phyloP scores from a whole-genome alignment of 106 monocot genomes.

The Apostasia ramifera region DNA sequence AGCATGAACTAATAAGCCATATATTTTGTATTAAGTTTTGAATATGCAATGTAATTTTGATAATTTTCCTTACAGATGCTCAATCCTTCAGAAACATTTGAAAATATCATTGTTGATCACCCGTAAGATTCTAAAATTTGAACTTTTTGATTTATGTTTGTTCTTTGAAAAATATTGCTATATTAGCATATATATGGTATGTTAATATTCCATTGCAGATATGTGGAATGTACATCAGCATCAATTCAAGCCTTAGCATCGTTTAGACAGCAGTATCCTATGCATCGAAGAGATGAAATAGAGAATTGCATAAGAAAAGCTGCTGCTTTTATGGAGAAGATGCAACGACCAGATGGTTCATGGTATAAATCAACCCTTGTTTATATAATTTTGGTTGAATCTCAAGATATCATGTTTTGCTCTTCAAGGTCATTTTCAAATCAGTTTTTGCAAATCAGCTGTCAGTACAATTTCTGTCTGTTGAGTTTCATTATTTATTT shows the following conservation, averaged over 20 bases:
- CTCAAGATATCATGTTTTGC: too few relatives aligned
- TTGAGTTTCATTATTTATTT: too few relatives aligned
- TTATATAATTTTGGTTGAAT: too few relatives aligned
- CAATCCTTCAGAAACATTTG: slow-evolving; percentile 1
- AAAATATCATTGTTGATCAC: background rate
- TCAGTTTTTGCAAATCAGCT: too few relatives aligned
- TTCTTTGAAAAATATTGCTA: too few relatives aligned
- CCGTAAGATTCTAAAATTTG: background rate
- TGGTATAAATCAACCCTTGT: slow-evolving; percentile 11
- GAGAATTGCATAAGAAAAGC: slow-evolving; percentile 26
- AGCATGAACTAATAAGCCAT: too few relatives aligned
- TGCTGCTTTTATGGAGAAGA: slow-evolving; percentile 12
- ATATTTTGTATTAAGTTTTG: too few relatives aligned
- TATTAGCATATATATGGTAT: too few relatives aligned
- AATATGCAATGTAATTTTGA: too few relatives aligned
- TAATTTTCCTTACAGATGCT: background rate
- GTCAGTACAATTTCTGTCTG: too few relatives aligned
- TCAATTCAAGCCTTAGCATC: slow-evolving; percentile 25
- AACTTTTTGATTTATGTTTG: too few relatives aligned
- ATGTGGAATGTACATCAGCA: slow-evolving; percentile 44
- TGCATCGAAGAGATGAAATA: slow-evolving; percentile 29
- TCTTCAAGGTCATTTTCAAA: too few relatives aligned
- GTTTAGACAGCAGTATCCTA: slow-evolving; percentile 29
- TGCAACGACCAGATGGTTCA: slow-evolving; percentile 35
- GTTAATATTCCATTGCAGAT: slow-evolving; percentile 15